Conservation (phyloP, 2,329 filamentous ascomycete genomes). For the Claviceps arundinis region DNA sequence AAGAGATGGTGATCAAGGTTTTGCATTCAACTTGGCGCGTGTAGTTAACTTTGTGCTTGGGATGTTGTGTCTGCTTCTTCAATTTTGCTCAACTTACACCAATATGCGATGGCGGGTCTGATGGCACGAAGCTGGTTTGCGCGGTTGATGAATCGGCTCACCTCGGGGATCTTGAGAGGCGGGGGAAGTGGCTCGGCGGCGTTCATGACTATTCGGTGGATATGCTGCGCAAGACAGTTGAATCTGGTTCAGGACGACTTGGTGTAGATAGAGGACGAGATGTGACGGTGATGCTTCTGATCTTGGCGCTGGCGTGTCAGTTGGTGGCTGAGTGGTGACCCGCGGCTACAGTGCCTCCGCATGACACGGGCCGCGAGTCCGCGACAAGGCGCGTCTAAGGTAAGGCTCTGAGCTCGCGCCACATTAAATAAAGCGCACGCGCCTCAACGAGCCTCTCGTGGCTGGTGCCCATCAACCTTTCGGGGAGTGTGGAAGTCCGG, state of each 20-base stretch:
- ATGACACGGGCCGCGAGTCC: no score
- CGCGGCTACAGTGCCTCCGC: no score
- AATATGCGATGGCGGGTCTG: slow-evolving; percentile 86
- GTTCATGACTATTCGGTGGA: slow-evolving; percentile 7
- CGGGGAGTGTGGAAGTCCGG: neutral
- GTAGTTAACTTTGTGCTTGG: neutral
- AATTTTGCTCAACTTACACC: slow-evolving; percentile 52
- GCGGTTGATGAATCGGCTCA: slow-evolving; percentile 71
- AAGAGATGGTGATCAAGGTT: neutral
- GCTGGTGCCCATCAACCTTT: neutral
- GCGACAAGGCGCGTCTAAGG: no score
- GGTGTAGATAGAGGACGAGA: neutral
- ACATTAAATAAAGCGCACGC: neutral
- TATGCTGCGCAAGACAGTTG: neutral
- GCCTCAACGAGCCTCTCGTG: neutral
- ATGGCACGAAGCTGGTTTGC: slow-evolving; percentile 71
- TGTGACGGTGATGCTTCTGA: no score
- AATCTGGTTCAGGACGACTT: neutral
- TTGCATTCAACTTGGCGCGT: neutral
- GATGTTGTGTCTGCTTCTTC: neutral
- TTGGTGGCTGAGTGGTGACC: no score
- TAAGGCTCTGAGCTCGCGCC: neutral
- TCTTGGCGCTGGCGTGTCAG: no score
- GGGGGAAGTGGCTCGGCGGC: slow-evolving; percentile 49
- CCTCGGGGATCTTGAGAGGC: slow-evolving; percentile 61